A percentile compares a stretch with the other conserved stretches of the same genome.
Evolutionary conservation across 148 eudicot genomes (phyloP).

Genomic region (Silene uniflora): DNA sequence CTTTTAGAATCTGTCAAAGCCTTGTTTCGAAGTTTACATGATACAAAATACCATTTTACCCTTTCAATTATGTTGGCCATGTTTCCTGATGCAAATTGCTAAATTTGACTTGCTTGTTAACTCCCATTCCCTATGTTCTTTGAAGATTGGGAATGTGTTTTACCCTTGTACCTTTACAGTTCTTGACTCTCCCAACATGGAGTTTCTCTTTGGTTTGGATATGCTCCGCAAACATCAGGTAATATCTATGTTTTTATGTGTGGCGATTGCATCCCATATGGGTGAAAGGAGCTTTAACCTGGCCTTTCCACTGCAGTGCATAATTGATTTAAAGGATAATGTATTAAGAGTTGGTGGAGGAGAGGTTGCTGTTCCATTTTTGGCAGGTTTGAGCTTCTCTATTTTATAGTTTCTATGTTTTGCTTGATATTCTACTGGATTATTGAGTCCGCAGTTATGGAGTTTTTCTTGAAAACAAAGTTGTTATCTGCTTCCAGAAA

Average conservation of each 20-base stretch:
- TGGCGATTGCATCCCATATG: neutral
- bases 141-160: conserved; percentile 83
- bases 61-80: conserved; percentile 6
- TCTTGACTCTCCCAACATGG: conserved; percentile 96
- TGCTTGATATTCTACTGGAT: neutral
- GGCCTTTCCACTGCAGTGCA: conserved; percentile 53
- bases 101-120: conserved; percentile 24
- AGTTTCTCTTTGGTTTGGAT: conserved; percentile 93
- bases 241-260: conserved; percentile 13
- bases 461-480: neutral
- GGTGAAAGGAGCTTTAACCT: conserved; percentile 5
- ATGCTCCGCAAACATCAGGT: conserved; percentile 99
- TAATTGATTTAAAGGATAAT: conserved; percentile 91
- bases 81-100: conserved; percentile 11
- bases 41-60: neutral
- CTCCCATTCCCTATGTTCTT: conserved; percentile 19
- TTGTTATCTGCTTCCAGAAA: conserved; percentile 45
- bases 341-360: conserved; percentile 96
- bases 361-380: conserved; percentile 91
- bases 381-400: conserved; percentile 48
- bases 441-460: neutral
- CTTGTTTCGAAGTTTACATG: neutral
- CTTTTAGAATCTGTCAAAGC: neutral
- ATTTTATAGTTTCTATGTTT: neutral
- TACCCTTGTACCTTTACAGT: conserved; percentile 92